A percentile compares a stretch with the other conserved stretches of the same genome.
Evolutionary conservation across 495 filamentous ascomycete genomes (phyloP).

Genomic region (Hyaloscypha bicolor): DNA sequence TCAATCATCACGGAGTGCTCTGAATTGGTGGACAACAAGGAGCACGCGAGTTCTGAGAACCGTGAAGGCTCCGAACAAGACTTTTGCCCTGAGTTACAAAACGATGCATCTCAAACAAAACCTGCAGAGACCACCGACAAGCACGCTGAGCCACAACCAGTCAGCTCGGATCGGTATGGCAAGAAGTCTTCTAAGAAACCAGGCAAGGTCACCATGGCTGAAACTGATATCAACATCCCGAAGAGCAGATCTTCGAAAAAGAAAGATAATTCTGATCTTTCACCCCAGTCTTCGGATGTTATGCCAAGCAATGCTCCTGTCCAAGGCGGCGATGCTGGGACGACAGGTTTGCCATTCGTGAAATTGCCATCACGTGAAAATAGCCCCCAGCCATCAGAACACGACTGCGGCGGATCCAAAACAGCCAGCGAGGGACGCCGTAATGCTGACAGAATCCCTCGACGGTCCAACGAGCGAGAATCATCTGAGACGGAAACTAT

Average conservation of each 20-base stretch:
- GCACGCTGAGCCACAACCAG: neutral
- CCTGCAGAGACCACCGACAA: neutral
- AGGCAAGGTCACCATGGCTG: neutral
- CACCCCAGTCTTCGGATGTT: neutral
- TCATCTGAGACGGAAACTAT: slow-evolving; percentile 19
- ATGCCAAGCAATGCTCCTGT: neutral
- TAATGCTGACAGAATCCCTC: neutral
- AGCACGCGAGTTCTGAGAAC: neutral
- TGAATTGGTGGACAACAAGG: neutral
- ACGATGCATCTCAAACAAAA: neutral
- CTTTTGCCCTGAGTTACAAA: neutral
- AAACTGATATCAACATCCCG: neutral
- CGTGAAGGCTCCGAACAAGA: neutral
- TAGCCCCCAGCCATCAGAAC: neutral
- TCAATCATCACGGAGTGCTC: neutral
- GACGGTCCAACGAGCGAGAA: slow-evolving; percentile 1
- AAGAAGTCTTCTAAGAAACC: neutral
- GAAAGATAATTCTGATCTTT: neutral
- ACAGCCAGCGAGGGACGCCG: neutral
- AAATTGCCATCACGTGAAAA: slow-evolving; percentile 34
- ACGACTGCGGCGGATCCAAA: neutral
- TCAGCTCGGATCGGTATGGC: neutral
- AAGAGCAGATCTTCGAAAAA: neutral
- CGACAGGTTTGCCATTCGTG: slow-evolving; percentile 43
- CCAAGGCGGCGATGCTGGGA: slow-evolving; percentile 32